phyloP scores from a whole-genome alignment of 1,284 basidiomycete genomes.

The Thecaphora thlaspeos region DNA sequence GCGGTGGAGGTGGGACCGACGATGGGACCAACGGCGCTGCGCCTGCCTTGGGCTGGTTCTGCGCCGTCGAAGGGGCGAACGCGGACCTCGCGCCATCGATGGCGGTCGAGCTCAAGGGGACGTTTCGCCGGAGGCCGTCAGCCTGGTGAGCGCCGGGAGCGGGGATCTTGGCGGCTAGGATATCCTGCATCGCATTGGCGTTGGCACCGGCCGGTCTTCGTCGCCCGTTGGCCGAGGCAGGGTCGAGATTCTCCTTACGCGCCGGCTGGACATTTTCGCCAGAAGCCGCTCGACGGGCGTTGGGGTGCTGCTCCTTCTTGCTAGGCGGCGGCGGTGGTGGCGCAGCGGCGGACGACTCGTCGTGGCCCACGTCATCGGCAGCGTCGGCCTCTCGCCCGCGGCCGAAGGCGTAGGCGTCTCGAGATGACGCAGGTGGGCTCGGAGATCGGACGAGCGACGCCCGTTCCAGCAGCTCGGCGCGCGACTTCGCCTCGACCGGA shows the following conservation, averaged over 20 bases:
- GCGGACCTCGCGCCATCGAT: not conserved
- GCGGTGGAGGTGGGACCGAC: not conserved
- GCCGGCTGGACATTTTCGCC: not conserved
- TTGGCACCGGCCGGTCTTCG: not conserved
- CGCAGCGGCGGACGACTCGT: not conserved
- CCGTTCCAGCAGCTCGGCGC: conserved; percentile 32
- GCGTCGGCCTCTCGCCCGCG: not conserved
- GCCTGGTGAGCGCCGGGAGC: not conserved
- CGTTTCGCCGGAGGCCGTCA: conserved; percentile 1
- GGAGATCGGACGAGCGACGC: conserved; percentile 33
- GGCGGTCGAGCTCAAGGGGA: not conserved
- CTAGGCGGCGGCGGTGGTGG: conserved; percentile 26
- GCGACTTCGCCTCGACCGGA: conserved; percentile 21
- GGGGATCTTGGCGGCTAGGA: conserved; percentile 9
- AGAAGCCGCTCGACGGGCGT: conserved; percentile 6
- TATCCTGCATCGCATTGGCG: conserved; percentile 7
- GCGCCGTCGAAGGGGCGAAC: not conserved
- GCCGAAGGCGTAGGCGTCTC: too few species aligned
- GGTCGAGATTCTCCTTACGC: not conserved
- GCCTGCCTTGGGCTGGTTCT: not conserved
- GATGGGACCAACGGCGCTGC: not conserved
- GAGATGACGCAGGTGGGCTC: conserved; percentile 1
- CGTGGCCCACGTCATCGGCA: not conserved
- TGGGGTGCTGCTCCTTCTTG: conserved; percentile 26
- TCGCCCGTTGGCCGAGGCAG: too few species aligned